phyloP scores from a whole-genome alignment of 106 monocot genomes.

The Apostasia ramifera region DNA sequence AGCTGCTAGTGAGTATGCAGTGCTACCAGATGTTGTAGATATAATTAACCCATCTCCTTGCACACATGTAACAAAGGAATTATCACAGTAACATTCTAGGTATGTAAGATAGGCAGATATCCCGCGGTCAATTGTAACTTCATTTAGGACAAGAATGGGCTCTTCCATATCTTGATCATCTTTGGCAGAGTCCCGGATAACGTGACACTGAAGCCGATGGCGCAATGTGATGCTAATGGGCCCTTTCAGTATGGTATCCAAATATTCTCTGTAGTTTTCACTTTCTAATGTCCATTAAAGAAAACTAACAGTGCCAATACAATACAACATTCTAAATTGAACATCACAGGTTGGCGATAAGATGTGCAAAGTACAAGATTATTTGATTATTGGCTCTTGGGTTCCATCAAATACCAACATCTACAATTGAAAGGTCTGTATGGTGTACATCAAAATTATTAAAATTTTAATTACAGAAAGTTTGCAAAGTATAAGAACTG shows the following conservation, averaged over 20 bases:
- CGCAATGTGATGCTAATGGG: constrained; percentile 93
- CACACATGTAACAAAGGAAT: constrained; percentile 88
- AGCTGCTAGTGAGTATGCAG: constrained; percentile 96
- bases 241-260: constrained; percentile 59
- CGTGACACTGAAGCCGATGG: constrained; percentile 82
- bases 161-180: constrained; percentile 79
- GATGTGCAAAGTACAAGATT: too few species aligned
- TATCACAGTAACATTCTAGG: constrained; percentile 97
- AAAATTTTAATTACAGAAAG: too few species aligned
- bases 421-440: too few species aligned
- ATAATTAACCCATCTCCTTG: constrained; percentile 97
- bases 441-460: too few species aligned
- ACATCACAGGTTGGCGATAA: not conserved
- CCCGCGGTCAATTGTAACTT: constrained; percentile 96
- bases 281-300: constrained; percentile 66
- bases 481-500: too few species aligned
- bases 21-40: constrained; percentile 98
- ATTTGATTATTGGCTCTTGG: too few species aligned
- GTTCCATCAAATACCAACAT: too few species aligned
- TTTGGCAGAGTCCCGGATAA: constrained; percentile 72
- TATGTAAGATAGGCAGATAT: constrained; percentile 94
- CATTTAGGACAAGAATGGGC: constrained; percentile 90
- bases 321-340: not conserved
- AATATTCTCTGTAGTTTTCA: constrained; percentile 70
- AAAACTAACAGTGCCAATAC: constrained; percentile 2